Base-by-base conservation (phyloP, 768 basidiomycete genomes). In the Auricularia sp. region DNA sequence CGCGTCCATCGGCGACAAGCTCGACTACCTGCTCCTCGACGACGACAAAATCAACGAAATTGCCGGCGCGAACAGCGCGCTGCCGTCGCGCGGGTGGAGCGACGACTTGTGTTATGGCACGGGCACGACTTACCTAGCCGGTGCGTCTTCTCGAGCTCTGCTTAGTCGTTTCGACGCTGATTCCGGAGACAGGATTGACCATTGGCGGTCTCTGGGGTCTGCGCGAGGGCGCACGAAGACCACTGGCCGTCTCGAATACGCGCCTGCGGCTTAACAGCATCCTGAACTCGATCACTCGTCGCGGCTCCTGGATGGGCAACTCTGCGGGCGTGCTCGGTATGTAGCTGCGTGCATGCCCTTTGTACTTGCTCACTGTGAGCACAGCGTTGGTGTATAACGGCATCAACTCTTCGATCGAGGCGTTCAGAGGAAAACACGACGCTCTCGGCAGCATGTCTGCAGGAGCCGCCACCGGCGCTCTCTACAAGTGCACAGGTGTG, bases 91-190 rank as follows among this genome's bases (percentile, higher is more conserved):
- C 80, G 94, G 97, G 67, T 98, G 93, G 95, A 91, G 93, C 78
- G 97, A 99, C 80, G 97, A 99, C 80, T 79, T 99, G 66, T 98
- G 94, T 84, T 98, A 98, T 78, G 97, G 97, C 72, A 98, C 95
- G 71, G 97, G 97, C 68, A 95, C 95, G 69, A 97, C 94, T 80
- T 99, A 99, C 86, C 87, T 99, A 64, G 84, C 90, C 76, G 96
- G 39, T 42, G 39, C 96, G 98, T 74, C 74, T 92, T 87, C 67
- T 62, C 66, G 64, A 75, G 81, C 80, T 81, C 83, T 83, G 81
- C 83, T 84, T 81, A 83, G 79, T 78, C 83, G 81, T 79, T 29
- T 29, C 29, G 29, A 29, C 29, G 80, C 79, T 65, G 79, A 98
- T 96, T 42, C 39, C 3, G 39, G 39, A 7, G 39, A 29, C 39